A percentile compares a stretch with the other conserved stretches of the same genome.
Conservation (phyloP, 139 green algal species). For the Coelastrella sp. region DNA sequence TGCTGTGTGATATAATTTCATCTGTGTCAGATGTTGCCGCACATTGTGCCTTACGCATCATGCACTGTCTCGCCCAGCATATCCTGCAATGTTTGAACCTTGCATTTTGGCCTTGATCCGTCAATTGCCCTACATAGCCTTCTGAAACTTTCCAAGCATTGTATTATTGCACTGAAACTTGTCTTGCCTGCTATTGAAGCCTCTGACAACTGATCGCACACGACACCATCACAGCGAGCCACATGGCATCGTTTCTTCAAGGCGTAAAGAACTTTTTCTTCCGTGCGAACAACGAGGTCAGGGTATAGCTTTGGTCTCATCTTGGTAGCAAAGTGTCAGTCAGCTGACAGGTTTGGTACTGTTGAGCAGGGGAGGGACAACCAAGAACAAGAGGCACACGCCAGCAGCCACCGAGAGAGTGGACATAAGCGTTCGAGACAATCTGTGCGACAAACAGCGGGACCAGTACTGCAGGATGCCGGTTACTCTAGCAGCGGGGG, state of each 20-base stretch:
- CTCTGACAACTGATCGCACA: not conserved
- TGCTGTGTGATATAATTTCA: no score
- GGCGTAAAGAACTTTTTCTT: constrained; percentile 29
- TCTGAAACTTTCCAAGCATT: no score
- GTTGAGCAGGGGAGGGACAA: not conserved
- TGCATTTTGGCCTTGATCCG: no score
- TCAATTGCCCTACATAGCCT: no score
- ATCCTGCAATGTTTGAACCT: no score
- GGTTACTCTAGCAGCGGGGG: not conserved
- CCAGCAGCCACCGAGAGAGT: not conserved
- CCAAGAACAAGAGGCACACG: not conserved
- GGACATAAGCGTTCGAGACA: constrained; percentile 22
- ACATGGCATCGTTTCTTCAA: constrained; percentile 31
- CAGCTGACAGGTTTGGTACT: no score
- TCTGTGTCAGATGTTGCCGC: no score
- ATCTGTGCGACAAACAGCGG: not conserved
- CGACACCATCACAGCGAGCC: not conserved
- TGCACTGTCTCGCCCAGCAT: no score
- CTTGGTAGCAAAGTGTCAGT: no score
- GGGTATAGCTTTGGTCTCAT: no score
- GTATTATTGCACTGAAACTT: no score
- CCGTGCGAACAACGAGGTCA: not conserved
- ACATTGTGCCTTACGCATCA: no score
- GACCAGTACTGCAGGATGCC: constrained; percentile 18
- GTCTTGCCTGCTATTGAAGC: not conserved